Evolutionary conservation across 805 yeast species (phyloP).

Genomic region (Henningerozyma blattae): DNA sequence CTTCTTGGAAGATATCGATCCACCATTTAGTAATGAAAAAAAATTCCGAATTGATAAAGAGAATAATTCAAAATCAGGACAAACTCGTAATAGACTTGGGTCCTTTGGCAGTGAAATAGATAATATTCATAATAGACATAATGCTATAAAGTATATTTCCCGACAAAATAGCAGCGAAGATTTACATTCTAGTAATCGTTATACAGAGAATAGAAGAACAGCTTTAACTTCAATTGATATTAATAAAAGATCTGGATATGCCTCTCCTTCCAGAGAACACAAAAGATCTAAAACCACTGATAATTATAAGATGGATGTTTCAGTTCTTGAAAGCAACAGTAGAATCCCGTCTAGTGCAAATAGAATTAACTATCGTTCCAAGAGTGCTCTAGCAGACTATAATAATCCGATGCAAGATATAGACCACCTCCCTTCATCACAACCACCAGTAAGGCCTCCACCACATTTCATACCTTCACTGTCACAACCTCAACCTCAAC

Average conservation of each 20-base stretch:
- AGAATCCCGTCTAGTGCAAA: background rate
- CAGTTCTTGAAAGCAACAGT: background rate
- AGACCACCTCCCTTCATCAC: too few species aligned
- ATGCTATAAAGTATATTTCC: too few species aligned
- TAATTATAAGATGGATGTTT: background rate
- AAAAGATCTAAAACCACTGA: background rate
- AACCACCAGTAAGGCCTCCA: too few species aligned
- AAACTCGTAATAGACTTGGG: background rate
- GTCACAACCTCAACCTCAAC: background rate
- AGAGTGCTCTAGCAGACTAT: background rate
- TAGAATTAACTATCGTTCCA: background rate
- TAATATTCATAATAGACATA: too few species aligned
- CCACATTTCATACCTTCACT: too few species aligned
- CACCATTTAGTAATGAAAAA: too few species aligned
- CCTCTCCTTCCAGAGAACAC: background rate
- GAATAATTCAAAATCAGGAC: background rate
- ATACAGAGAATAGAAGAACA: constrained; percentile 12
- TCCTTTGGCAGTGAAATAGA: background rate
- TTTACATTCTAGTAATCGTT: background rate
- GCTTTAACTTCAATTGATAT: constrained; percentile 18
- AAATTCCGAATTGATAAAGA: too few species aligned
- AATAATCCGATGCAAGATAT: background rate
- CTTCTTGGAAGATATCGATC: background rate
- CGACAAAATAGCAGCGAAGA: background rate
- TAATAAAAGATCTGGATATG: constrained; percentile 4